Conservation (phyloP, 345 rosid genomes). For the Capsella bursapastoris region DNA sequence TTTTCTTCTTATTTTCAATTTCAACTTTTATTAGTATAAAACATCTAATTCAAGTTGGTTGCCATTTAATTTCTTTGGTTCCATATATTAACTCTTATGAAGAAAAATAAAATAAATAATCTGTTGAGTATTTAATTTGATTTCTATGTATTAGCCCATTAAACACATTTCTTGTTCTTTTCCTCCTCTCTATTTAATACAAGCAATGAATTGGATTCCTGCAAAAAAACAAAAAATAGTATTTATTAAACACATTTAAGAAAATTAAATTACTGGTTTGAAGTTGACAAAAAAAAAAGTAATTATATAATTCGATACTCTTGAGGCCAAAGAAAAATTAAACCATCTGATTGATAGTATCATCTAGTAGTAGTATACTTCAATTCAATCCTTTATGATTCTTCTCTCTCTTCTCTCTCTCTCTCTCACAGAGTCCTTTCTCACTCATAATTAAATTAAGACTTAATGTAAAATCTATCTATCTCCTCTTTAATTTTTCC, state of each 20-base stretch:
- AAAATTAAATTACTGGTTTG: slow-evolving; percentile 19
- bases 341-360: slow-evolving; percentile 22
- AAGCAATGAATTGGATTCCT: slow-evolving; percentile 60
- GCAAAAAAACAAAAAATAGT: background rate
- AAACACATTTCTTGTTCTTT: slow-evolving; percentile 52
- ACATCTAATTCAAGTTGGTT: slow-evolving; percentile 55
- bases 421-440: slow-evolving; percentile 50
- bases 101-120: slow-evolving; percentile 45
- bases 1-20: slow-evolving; percentile 29
- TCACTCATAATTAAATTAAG: slow-evolving; percentile 69
- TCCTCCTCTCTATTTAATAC: slow-evolving; percentile 35
- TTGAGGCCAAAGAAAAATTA: slow-evolving; percentile 25
- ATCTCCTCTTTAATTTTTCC: slow-evolving; percentile 40
- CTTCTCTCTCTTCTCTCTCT: slow-evolving; percentile 39
- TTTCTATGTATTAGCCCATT: slow-evolving; percentile 52
- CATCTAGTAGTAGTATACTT: slow-evolving; percentile 37
- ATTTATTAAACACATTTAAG: background rate
- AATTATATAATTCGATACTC: slow-evolving; percentile 36
- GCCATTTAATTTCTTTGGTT: slow-evolving; percentile 68
- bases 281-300: slow-evolving; percentile 22
- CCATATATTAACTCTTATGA: slow-evolving; percentile 61
- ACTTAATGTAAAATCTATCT: slow-evolving; percentile 66
- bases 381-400: slow-evolving; percentile 52
- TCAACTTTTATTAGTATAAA: slow-evolving; percentile 5
- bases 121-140: slow-evolving; percentile 46